phyloP scores from a whole-genome alignment of 192 early-diverging fungal genomes.

The Physocladia obscura region DNA sequence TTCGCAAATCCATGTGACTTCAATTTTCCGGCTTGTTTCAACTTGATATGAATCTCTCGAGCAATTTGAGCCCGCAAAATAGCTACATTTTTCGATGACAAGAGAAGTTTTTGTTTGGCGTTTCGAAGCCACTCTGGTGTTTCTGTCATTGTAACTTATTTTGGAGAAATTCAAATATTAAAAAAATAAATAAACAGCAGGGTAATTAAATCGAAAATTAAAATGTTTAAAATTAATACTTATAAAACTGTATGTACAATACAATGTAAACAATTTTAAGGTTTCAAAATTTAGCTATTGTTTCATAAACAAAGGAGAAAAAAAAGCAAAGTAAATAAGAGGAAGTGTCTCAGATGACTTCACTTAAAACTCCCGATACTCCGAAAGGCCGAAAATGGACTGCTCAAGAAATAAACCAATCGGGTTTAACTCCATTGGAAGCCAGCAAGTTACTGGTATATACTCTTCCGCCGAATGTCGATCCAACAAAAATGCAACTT shows the following conservation, averaged over 20 bases:
- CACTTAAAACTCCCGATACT: too few relatives aligned
- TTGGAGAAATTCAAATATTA: background rate
- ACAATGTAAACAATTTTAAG: too few relatives aligned
- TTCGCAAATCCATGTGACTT: background rate
- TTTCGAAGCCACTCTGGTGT: constrained; percentile 10
- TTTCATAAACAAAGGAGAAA: too few relatives aligned
- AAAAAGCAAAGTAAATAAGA: too few relatives aligned
- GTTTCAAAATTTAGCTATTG: too few relatives aligned
- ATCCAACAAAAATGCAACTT: constrained; percentile 49
- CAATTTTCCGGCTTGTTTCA: background rate
- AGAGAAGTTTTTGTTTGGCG: background rate
- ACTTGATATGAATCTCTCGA: constrained; percentile 1
- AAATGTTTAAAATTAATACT: too few relatives aligned
- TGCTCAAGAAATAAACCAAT: constrained; percentile 25
- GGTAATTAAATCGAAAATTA: too few relatives aligned
- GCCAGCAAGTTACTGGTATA: constrained; percentile 24
- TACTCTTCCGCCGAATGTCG: constrained; percentile 34
- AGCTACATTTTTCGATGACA: background rate
- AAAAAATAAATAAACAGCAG: too few relatives aligned
- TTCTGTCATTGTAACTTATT: background rate
- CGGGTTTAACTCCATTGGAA: constrained; percentile 27
- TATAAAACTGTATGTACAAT: too few relatives aligned
- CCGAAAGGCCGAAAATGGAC: constrained; percentile 1
- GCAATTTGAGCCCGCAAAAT: constrained; percentile 11
- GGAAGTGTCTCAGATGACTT: too few relatives aligned